Evolutionary conservation across 2,329 filamentous ascomycete genomes (phyloP).

Genomic region (Pseudopithomyces maydicus): DNA sequence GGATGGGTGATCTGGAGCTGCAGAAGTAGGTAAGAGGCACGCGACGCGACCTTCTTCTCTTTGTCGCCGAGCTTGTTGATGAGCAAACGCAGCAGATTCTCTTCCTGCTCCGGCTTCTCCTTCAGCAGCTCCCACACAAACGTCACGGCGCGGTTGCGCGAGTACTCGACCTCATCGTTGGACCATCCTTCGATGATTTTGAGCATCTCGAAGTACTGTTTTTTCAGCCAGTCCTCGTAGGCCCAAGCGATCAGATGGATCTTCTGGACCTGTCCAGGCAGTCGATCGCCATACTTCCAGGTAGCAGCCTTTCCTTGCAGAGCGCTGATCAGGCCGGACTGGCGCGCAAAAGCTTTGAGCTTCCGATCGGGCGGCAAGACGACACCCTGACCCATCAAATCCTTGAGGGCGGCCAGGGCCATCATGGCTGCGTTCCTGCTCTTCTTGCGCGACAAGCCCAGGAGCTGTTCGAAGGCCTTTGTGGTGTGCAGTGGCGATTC

Average conservation of each 20-base stretch:
- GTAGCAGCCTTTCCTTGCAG: conserved; percentile 66
- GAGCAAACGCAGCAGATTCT: conserved; percentile 85
- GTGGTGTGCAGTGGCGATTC: conserved; percentile 94
- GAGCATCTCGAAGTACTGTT: conserved; percentile 88
- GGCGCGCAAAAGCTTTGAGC: conserved; percentile 76
- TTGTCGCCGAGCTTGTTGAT: conserved; percentile 97
- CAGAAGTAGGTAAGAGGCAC: conserved; percentile 89
- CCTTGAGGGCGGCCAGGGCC: conserved; percentile 90
- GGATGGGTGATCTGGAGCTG: conserved; percentile 89
- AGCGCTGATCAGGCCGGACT: conserved; percentile 75
- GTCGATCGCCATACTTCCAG: conserved; percentile 71
- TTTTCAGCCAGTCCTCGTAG: conserved; percentile 95
- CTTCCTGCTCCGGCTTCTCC: conserved; percentile 96
- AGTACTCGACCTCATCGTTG: conserved; percentile 93
- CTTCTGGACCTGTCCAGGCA: conserved; percentile 76
- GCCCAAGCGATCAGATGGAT: conserved; percentile 84
- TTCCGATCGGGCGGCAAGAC: conserved; percentile 83
- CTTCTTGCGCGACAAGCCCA: conserved; percentile 86
- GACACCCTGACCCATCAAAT: conserved; percentile 88
- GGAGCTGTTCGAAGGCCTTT: conserved; percentile 83
- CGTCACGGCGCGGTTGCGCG: conserved; percentile 83
- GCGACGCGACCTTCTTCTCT: conserved; percentile 92
- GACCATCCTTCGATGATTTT: conserved; percentile 93
- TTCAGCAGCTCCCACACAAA: conserved; percentile 91
- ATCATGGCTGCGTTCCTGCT: conserved; percentile 91